A percentile compares a stretch with the other conserved stretches of the same genome.
phyloP scores from a whole-genome alignment of 2,329 filamentous ascomycete species.

The Alternaria hordeiaustralica region DNA sequence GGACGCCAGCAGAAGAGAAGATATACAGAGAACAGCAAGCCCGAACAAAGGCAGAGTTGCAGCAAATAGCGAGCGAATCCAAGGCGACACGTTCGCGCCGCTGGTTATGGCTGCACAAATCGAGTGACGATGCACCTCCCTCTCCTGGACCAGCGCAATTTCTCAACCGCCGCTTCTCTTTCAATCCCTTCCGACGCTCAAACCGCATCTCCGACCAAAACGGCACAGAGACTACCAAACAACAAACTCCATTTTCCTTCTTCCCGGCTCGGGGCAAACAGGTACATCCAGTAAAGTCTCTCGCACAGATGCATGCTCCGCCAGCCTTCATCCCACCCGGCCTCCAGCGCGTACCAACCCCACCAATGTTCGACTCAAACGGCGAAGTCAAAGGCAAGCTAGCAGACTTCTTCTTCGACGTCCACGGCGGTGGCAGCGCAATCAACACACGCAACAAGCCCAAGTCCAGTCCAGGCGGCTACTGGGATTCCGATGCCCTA shows the following conservation, averaged over 20 bases:
- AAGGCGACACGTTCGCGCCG: slow-evolving; percentile 19
- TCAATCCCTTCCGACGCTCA: slow-evolving; percentile 28
- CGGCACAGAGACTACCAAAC: slow-evolving; percentile 11
- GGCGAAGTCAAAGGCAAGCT: slow-evolving; percentile 38
- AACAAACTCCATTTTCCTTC: background rate
- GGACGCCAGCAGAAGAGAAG: slow-evolving; percentile 8
- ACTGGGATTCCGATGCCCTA: slow-evolving; percentile 47
- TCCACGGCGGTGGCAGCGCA: slow-evolving; percentile 14
- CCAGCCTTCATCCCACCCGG: slow-evolving; percentile 38
- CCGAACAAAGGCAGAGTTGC: slow-evolving; percentile 18
- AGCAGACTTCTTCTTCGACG: slow-evolving; percentile 45
- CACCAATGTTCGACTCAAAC: slow-evolving; percentile 29
- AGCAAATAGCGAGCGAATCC: slow-evolving; percentile 20
- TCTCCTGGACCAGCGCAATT: slow-evolving; percentile 2
- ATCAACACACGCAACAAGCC: slow-evolving; percentile 6
- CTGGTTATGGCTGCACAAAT: slow-evolving; percentile 28
- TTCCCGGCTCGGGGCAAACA: background rate
- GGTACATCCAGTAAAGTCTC: background rate
- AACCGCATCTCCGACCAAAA: slow-evolving; percentile 17
- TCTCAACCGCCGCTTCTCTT: slow-evolving; percentile 12
- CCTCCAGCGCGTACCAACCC: slow-evolving; percentile 32
- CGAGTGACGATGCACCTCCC: slow-evolving; percentile 18
- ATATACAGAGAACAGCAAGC: slow-evolving; percentile 13
- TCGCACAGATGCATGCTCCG: slow-evolving; percentile 27
- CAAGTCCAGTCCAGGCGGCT: slow-evolving; percentile 20